A percentile compares a stretch with the other conserved stretches of the same genome.
Conservation (phyloP, 2,329 filamentous ascomycete species). For the Tolypocladium inflatum region DNA sequence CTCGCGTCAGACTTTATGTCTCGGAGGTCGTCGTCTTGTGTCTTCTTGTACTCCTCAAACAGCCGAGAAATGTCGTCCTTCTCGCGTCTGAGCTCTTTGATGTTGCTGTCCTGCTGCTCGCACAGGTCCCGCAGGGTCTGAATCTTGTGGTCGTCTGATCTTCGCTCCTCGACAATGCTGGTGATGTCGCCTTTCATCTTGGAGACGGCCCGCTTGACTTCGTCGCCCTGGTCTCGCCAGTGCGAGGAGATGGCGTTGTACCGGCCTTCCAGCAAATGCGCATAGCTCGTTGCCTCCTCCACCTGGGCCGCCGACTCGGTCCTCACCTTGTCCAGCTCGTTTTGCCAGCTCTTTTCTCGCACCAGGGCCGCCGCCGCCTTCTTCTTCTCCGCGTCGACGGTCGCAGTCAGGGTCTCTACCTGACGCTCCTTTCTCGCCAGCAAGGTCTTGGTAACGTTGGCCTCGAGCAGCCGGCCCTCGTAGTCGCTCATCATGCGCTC, state of each 20-base stretch:
- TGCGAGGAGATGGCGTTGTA: slow-evolving; percentile 59
- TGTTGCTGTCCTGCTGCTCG: slow-evolving; percentile 63
- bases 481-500: slow-evolving; percentile 59
- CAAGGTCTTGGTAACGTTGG: slow-evolving; percentile 60
- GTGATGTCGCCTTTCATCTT: slow-evolving; percentile 44
- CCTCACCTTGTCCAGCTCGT: slow-evolving; percentile 53
- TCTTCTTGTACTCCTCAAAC: slow-evolving; percentile 55
- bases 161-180: slow-evolving; percentile 44
- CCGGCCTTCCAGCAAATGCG: slow-evolving; percentile 59
- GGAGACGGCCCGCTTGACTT: slow-evolving; percentile 43
- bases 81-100: slow-evolving; percentile 48
- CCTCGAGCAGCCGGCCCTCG: slow-evolving; percentile 59
- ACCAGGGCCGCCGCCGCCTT: slow-evolving; percentile 49
- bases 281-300: slow-evolving; percentile 55
- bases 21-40: slow-evolving; percentile 52
- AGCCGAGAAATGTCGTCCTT: slow-evolving; percentile 51
- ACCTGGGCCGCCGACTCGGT: slow-evolving; percentile 52
- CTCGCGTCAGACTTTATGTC: slow-evolving; percentile 49
- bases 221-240: slow-evolving; percentile 56
- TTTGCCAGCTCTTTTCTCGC: slow-evolving; percentile 51
- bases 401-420: slow-evolving; percentile 56
- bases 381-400: slow-evolving; percentile 55
- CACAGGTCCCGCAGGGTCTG: slow-evolving; percentile 56
- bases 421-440: slow-evolving; percentile 66
- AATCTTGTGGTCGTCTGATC: slow-evolving; percentile 53